Evolutionary conservation across 2,329 filamentous ascomycete genomes (phyloP), one percentile per base, ranked within the genome.

Genomic region (Neofusicoccum ribis): DNA sequence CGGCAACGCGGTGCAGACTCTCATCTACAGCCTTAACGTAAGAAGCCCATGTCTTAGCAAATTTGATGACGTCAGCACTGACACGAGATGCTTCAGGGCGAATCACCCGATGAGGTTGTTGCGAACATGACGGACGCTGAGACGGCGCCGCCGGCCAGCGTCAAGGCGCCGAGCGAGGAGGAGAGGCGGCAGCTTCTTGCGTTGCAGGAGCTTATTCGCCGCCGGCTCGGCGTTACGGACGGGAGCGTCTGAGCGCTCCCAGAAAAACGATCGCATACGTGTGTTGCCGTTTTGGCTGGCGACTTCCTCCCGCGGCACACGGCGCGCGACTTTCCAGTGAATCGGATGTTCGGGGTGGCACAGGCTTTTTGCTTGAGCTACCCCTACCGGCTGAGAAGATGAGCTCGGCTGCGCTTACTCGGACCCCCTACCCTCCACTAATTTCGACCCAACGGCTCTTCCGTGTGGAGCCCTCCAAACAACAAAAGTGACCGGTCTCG

Each of bases 21-120:
- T 91, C 65, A 81, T 88, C 61, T 81, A 86, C 67, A 82, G 85
- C 62, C 81, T 91, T 68, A 81, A 90, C 68, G 88, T 91, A 80
- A 81, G 88, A 84, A 66, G 51, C 67, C 39, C 64, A 68, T 68
- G 65, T 39, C 51, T 34, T 12, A 54, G 14, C 43, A 60, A 59
- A 51, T 64, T 65, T 67, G 70, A 70, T 74, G 71, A 72, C 69
- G 71, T 73, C 71, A 72, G 69, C 73, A 72, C 73, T 77, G 74
- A 78, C 54, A 54, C 61, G 67, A 68, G 66, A 67, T 73, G 72
- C 73, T 74, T 73, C 73, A 78, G 77, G 73, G 76, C 70, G 76
- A 79, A 73, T 75, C 76, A 66, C 74, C 76, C 64, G 68, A 71
- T 41, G 73, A 73, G 61, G 76, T 78, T 65, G 70, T 76, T 58